Evolutionary conservation across 192 early-diverging fungal genomes (phyloP).

Genomic region (Lunasporangiospora selenospora): DNA sequence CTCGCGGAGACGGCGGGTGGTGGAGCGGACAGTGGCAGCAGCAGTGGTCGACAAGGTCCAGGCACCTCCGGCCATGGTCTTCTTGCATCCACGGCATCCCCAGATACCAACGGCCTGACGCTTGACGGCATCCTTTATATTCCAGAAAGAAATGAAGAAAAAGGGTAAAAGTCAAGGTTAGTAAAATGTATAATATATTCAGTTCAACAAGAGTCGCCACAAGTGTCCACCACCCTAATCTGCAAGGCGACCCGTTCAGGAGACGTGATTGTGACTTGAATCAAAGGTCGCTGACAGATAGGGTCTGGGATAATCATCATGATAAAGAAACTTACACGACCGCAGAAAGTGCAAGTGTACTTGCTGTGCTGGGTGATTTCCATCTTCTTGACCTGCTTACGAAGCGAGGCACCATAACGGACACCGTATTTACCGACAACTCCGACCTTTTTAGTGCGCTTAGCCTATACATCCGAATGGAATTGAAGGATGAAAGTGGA

Average conservation of each 20-base stretch:
- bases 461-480: conserved; percentile 75
- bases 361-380: conserved; percentile 99
- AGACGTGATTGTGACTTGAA: too few relatives aligned
- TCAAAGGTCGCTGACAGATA: too few relatives aligned
- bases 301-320: not conserved
- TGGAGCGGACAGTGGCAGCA: conserved; percentile 90
- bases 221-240: not conserved
- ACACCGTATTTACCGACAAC: conserved; percentile 99
- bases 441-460: conserved; percentile 99
- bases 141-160: not conserved
- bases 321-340: conserved; percentile 68
- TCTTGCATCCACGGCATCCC: conserved; percentile 96
- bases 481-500: too few relatives aligned
- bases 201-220: conserved; percentile 7
- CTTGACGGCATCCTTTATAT: conserved; percentile 85
- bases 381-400: conserved; percentile 82
- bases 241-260: too few relatives aligned
- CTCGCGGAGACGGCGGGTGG: conserved; percentile 98
- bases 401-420: conserved; percentile 99
- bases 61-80: conserved; percentile 96
- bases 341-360: conserved; percentile 99
- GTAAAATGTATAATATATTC: not conserved
- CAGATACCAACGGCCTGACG: conserved; percentile 98
- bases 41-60: conserved; percentile 95
- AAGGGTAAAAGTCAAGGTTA: not conserved